Evolutionary conservation across 768 basidiomycete species (phyloP), one percentile per base, ranked within the genome.

Genomic region (Suillus spraguei): DNA sequence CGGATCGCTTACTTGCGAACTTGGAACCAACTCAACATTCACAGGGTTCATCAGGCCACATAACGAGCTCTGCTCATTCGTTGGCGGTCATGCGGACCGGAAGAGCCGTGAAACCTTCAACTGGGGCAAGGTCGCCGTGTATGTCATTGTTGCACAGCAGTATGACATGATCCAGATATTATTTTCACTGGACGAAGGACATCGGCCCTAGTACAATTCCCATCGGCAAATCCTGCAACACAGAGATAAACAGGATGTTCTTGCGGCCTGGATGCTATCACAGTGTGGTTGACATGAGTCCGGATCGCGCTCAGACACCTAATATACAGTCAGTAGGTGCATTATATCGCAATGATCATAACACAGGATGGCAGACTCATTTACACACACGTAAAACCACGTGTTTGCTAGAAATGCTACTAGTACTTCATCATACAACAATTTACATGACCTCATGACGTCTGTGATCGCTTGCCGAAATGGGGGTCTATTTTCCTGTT

Each of bases 401-500:
- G 13, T 50, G 8, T 50, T 50, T 50, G 47, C 13, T 14, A 35
- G 20, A 20, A 33, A 53, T 53, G 32, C 9, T 13, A 49, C 47
- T 49, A 28, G 28, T 28, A 47, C 59, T 41, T 62, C 38, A 5
- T 22, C 22, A 24, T 64, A 62, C 44, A 41, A n/a, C 36, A 36
- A 28, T 16, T 10, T 28, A 28, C 5, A 56, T 17, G 24, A 32
- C 33, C 20, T 49, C 53, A 53, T 16, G 60, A 60, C 28, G 53
- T 35, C 53, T 60, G 52, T 54, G 63, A 38, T 61, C 65, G 70
- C 72, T 81, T 85, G 33, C 81, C 78, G 59, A 81, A 75, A 2
- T 79, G 78, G 1, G 86, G 83, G 24, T 86, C 85, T 64, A 99
- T 97, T 76, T 86, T 85, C 59, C 97, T 86, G 44, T 73, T 85